Percentiles rank a stretch among this genome's conserved stretches.
Conservation (phyloP, 805 yeast genomes). For the Cyberlindnera xishuangbannaensis region DNA sequence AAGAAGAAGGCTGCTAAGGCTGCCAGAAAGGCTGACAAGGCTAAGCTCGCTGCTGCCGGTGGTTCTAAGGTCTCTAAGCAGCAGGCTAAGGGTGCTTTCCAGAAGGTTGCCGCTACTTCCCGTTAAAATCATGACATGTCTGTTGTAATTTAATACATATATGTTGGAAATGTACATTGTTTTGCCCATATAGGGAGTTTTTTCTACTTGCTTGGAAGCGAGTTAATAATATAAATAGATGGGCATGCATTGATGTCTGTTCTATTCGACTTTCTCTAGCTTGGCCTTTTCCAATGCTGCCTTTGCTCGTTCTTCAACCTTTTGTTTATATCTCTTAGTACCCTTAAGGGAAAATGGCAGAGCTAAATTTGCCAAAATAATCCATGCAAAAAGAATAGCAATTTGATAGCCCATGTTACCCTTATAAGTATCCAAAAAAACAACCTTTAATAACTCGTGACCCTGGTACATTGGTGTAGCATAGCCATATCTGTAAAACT, state of each 20-base stretch:
- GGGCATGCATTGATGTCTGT: not conserved
- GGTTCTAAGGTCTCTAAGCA: constrained; percentile 85
- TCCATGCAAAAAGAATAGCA: constrained; percentile 53
- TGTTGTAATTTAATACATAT: constrained; percentile 15
- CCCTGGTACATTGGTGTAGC: constrained; percentile 60
- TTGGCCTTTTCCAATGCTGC: constrained; percentile 9
- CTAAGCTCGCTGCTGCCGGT: constrained; percentile 71
- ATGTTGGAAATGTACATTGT: constrained; percentile 15
- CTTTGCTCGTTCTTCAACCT: constrained; percentile 13
- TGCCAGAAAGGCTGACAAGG: constrained; percentile 92
- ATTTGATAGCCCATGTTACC: constrained; percentile 48
- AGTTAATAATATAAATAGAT: not conserved
- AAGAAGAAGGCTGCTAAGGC: constrained; percentile 89
- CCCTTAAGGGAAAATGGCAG: constrained; percentile 30
- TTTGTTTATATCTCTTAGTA: constrained; percentile 10
- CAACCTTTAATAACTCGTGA: constrained; percentile 47
- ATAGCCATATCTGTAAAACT: constrained; percentile 42
- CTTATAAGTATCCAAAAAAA: constrained; percentile 47
- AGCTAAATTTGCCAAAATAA: constrained; percentile 33
- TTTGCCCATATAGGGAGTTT: constrained; percentile 1
- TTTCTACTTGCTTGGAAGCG: not conserved
- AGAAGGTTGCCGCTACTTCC: constrained; percentile 93
- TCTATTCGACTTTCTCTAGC: constrained; percentile 1
- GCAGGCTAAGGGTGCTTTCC: constrained; percentile 97
- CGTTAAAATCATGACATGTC: constrained; percentile 53